A percentile compares a stretch with the other conserved stretches of the same genome.
Conservation (phyloP, 2,329 filamentous ascomycete genomes). For the Talaromyces sp. region DNA sequence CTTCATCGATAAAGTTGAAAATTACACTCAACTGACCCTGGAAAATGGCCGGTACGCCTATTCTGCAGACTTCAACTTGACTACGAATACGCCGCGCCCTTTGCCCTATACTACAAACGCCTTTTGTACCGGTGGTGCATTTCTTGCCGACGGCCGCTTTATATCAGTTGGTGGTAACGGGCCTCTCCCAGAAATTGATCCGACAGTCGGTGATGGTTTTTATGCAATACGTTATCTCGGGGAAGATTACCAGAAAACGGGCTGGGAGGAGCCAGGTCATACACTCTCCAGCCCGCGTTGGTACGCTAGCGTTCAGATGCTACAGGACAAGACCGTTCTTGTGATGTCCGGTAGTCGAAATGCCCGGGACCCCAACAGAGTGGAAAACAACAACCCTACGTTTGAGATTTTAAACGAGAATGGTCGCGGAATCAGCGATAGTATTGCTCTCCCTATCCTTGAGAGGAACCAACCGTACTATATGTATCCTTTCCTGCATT, state of each 20-base stretch:
- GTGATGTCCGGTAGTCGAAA: slow-evolving; percentile 58
- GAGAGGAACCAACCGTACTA: slow-evolving; percentile 57
- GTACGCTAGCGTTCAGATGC: slow-evolving; percentile 57
- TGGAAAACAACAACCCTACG: slow-evolving; percentile 58
- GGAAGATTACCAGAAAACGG: slow-evolving; percentile 43
- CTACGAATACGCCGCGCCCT: slow-evolving; percentile 41
- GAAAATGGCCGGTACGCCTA: slow-evolving; percentile 54
- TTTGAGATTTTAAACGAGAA: slow-evolving; percentile 54
- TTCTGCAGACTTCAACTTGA: slow-evolving; percentile 55
- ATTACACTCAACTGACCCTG: slow-evolving; percentile 54
- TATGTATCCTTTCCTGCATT: slow-evolving; percentile 60
- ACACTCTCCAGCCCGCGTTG: slow-evolving; percentile 52
- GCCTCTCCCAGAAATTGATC: slow-evolving; percentile 51
- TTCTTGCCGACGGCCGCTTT: slow-evolving; percentile 53
- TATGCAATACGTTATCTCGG: slow-evolving; percentile 52
- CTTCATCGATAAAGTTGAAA: slow-evolving; percentile 60
- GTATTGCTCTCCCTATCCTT: slow-evolving; percentile 50
- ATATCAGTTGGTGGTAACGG: slow-evolving; percentile 55
- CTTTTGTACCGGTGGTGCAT: slow-evolving; percentile 57
- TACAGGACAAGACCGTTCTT: slow-evolving; percentile 54
- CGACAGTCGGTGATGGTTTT: slow-evolving; percentile 56
- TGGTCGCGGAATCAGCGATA: slow-evolving; percentile 45
- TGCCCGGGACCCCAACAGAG: slow-evolving; percentile 50
- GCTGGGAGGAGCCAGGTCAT: slow-evolving; percentile 53
- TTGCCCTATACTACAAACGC: slow-evolving; percentile 54